A percentile compares a stretch with the other conserved stretches of the same genome.
Conservation (phyloP, 306 rosid species). For the Prunus mume region DNA sequence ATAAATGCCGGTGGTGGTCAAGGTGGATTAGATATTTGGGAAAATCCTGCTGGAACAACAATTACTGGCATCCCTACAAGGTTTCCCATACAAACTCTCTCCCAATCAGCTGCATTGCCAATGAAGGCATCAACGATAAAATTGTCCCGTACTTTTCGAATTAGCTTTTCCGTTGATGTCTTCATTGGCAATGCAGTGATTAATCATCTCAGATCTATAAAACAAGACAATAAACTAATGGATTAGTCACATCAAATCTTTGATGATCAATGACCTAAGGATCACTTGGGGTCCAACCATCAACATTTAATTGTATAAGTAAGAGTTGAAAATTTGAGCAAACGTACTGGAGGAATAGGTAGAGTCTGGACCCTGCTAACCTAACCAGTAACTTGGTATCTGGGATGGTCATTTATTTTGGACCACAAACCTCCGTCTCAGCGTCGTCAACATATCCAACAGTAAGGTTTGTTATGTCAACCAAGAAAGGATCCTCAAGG, state of each 20-base stretch:
- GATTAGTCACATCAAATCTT: background rate
- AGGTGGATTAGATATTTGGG: conserved; percentile 45
- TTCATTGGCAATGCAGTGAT: too few species aligned
- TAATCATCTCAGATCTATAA: background rate
- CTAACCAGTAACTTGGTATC: background rate
- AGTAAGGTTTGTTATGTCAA: too few species aligned
- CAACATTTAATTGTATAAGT: background rate
- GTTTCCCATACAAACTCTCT: conserved; percentile 72
- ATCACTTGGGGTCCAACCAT: background rate
- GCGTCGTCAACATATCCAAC: too few species aligned
- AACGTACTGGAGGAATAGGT: background rate
- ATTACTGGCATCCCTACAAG: conserved; percentile 70
- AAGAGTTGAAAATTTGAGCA: background rate
- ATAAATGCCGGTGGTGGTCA: conserved; percentile 54
- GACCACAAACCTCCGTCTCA: too few species aligned
- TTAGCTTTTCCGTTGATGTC: conserved; percentile 38
- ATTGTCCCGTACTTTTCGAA: conserved; percentile 50
- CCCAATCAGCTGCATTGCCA: conserved; percentile 80
- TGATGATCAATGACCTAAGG: background rate
- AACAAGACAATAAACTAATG: background rate
- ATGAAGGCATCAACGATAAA: conserved; percentile 64
- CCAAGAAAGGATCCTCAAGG: too few species aligned
- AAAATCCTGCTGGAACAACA: conserved; percentile 62
- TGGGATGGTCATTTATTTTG: background rate
- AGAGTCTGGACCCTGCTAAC: background rate